Evolutionary conservation across 768 basidiomycete genomes (phyloP).

Genomic region (Boletus vermiculosoides): DNA sequence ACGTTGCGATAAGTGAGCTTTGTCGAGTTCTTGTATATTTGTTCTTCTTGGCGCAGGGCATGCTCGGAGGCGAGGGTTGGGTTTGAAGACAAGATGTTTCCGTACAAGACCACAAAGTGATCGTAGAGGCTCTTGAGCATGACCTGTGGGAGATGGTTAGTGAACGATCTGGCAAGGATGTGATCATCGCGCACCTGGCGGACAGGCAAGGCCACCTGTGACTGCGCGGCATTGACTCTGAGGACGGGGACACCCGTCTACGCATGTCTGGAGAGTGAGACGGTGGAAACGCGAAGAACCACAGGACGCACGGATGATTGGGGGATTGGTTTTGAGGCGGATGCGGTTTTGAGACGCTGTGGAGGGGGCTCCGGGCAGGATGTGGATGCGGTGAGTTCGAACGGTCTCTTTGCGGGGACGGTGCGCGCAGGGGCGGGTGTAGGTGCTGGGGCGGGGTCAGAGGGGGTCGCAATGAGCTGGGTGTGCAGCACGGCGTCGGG

Average conservation of each 20-base stretch:
- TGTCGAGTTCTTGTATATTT: constrained; percentile 70
- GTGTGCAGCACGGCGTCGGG: constrained; percentile 34
- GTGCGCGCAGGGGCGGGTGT: constrained; percentile 7
- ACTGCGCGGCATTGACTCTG: constrained; percentile 62
- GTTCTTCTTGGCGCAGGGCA: constrained; percentile 77
- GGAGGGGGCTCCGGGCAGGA: constrained; percentile 50
- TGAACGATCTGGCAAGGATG: too few species aligned
- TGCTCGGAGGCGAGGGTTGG: constrained; percentile 72
- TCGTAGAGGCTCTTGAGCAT: constrained; percentile 76
- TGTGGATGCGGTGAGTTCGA: constrained; percentile 24
- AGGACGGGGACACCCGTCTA: constrained; percentile 67
- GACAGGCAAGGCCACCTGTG: constrained; percentile 69
- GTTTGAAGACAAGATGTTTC: constrained; percentile 47
- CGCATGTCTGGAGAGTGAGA: background rate
- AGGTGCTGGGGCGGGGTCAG: background rate
- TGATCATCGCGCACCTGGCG: constrained; percentile 54
- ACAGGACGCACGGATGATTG: constrained; percentile 28
- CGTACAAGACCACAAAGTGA: constrained; percentile 70
- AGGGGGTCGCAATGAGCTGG: constrained; percentile 14
- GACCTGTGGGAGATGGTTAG: constrained; percentile 40
- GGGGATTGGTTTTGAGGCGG: constrained; percentile 42
- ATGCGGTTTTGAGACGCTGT: constrained; percentile 60
- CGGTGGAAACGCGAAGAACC: background rate
- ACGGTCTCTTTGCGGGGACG: constrained; percentile 54
- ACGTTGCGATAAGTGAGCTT: constrained; percentile 86